A percentile compares a stretch with the other conserved stretches of the same genome.
These are phyloP conservation scores for Penicillium digitatum DNA, from an alignment of 2,329 filamentous ascomycete genomes.

Conservation along the genomic window DNA sequence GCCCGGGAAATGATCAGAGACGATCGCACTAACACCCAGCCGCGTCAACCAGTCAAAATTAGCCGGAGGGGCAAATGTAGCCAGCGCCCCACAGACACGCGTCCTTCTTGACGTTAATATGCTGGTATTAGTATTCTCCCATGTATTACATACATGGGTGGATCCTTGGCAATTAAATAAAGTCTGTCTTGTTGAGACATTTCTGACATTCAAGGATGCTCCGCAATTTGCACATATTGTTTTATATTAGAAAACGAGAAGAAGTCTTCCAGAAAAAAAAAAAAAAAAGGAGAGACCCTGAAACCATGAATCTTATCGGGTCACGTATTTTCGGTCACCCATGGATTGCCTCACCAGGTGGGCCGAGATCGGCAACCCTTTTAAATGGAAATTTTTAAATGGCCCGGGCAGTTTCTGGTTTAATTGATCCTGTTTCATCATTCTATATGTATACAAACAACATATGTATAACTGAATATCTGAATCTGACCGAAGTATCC, in stretches of 20 bases:
- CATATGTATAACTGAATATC: too few species aligned
- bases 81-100: conserved; percentile 22
- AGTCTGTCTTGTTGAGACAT: background rate
- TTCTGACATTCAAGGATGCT: background rate
- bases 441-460: conserved; percentile 19
- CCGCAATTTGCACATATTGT: background rate
- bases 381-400: background rate
- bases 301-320: conserved; percentile 14
- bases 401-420: background rate
- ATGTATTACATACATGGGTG: background rate
- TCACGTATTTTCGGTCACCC: conserved; percentile 5
- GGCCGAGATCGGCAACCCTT: conserved; percentile 18
- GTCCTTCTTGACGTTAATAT: conserved; percentile 9
- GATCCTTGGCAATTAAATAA: background rate
- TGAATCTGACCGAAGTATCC: conserved; percentile 5
- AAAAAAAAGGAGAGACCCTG: conserved; percentile 5
- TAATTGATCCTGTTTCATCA: background rate
- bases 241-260: background rate
- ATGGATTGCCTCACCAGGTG: conserved; percentile 13
- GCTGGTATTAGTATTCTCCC: background rate
- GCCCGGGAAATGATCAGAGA: conserved; percentile 21
- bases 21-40: conserved; percentile 19
- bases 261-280: too few species aligned
- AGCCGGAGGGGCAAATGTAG: conserved; percentile 10
- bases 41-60: conserved; percentile 14